A percentile compares a stretch with the other conserved stretches of the same genome.
phyloP scores from a whole-genome alignment of 352 stramenopile species.

The Phytophthora hibernalis region DNA sequence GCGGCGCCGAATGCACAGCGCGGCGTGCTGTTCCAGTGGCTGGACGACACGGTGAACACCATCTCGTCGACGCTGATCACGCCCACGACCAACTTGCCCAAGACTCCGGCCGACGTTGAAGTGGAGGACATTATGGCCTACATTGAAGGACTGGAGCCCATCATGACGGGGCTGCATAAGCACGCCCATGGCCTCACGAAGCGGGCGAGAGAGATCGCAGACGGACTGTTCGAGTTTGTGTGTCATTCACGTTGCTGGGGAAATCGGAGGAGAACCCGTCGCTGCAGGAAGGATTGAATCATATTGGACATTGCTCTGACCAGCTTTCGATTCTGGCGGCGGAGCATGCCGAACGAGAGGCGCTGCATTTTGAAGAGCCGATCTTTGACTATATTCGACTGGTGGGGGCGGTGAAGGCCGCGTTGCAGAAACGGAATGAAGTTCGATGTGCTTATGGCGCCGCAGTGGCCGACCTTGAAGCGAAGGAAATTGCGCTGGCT shows the following conservation, averaged over 20 bases:
- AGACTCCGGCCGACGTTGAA: slow-evolving; percentile 92
- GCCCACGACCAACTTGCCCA: slow-evolving; percentile 63
- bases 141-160: slow-evolving; percentile 94
- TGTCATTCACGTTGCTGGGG: slow-evolving; percentile 95
- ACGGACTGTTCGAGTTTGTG: slow-evolving; percentile 97
- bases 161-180: slow-evolving; percentile 96
- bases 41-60: slow-evolving; percentile 86
- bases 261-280: slow-evolving; percentile 94
- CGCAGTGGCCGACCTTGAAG: slow-evolving; percentile 89
- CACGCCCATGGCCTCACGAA: slow-evolving; percentile 95
- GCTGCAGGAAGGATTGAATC: slow-evolving; percentile 91
- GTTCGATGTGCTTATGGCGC: slow-evolving; percentile 90
- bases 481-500: slow-evolving; percentile 65
- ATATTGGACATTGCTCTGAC: slow-evolving; percentile 95
- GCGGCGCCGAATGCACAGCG: slow-evolving; percentile 47
- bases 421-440: slow-evolving; percentile 93
- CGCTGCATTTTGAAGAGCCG: slow-evolving; percentile 94
- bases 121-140: slow-evolving; percentile 97
- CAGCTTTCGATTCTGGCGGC: slow-evolving; percentile 91
- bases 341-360: slow-evolving; percentile 94
- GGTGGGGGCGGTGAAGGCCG: slow-evolving; percentile 95
- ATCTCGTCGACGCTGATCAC: slow-evolving; percentile 82
- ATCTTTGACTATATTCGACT: slow-evolving; percentile 97
- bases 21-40: slow-evolving; percentile 84
- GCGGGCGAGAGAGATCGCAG: slow-evolving; percentile 94